Conservation (phyloP, 176 grass and related monocot species). For the Aegilops sharonensis region DNA sequence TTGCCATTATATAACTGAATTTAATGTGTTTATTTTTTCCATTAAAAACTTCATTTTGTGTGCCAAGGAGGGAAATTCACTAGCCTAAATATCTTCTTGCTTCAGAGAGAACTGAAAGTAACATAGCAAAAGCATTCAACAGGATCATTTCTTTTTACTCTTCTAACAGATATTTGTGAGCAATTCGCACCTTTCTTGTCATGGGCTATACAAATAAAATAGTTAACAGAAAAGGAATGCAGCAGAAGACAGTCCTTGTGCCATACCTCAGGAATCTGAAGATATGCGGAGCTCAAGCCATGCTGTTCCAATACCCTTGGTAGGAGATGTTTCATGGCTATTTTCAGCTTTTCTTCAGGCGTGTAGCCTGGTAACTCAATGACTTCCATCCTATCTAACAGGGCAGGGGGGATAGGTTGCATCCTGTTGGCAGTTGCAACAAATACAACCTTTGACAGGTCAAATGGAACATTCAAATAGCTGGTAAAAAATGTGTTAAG, state of each 20-base stretch:
- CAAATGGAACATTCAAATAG: slow-evolving; percentile 99
- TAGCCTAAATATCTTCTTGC: neutral
- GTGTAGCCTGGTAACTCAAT: slow-evolving; percentile 98
- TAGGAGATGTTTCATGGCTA: slow-evolving; percentile 97
- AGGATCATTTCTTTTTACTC: neutral
- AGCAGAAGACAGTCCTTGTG: slow-evolving; percentile 13
- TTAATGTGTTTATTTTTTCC: neutral
- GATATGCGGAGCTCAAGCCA: slow-evolving; percentile 77
- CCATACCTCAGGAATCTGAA: slow-evolving; percentile 93
- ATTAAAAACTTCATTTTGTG: neutral
- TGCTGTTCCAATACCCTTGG: slow-evolving; percentile 95
- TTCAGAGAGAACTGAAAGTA: neutral
- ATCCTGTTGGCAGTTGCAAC: slow-evolving; percentile 92
- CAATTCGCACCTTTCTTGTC: neutral
- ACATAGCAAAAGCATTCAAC: neutral
- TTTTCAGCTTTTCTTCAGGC: slow-evolving; percentile 96
- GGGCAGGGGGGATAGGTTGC: slow-evolving; percentile 88
- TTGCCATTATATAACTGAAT: neutral
- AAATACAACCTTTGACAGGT: slow-evolving; percentile 96
- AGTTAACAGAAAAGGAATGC: neutral
- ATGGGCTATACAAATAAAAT: slow-evolving; percentile 6
- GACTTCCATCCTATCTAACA: slow-evolving; percentile 97
- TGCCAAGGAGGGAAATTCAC: neutral
- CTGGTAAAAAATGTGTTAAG: slow-evolving; percentile 61
- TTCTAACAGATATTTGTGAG: neutral